Evolutionary conservation across 2,329 filamentous ascomycete species (phyloP), one percentile per base, ranked within the genome.

Genomic region (Seiridium unicorne): DNA sequence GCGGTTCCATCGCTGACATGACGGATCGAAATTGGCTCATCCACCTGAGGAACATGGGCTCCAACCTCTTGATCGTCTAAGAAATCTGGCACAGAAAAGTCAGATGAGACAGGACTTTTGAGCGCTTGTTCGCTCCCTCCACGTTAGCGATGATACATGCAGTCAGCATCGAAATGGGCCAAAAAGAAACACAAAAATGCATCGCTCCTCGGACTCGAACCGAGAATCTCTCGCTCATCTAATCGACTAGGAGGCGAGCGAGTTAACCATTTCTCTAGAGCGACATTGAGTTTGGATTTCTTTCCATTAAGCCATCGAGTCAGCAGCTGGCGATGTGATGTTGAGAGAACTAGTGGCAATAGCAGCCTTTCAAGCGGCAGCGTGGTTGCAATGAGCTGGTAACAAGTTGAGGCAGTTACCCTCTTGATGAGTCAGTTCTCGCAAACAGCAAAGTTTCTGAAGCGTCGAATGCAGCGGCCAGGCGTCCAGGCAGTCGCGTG

Each of bases 1-100:
- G 11, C 13, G 31, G 34, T 26, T n/a, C 35, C 18, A 35, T 9
- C 8, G n/a, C 35, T 35, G 47, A 59, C 18, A 46, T 10, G 18
- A 56, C 51, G 10, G 49, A 57, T 9, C 61, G 54, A 4, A 65
- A 66, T 62, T 81, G 79, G 79, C 66, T 82, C 48, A 72, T 75
- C 60, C 75, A 75, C 57, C 66, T 82, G 51, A 76, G 76, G 60
- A 72, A 73, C n/a, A 70, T 77, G 62, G 75, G 76, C 7, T 77
- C 79, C 59, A 78, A 81, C 55, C 77, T 76, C 62, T 66, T 82
- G 64, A 80, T 82, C 62, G 78, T 82, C 34, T 82, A 68, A 68
- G 11, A 8, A 51, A 4, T 18, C 3, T 26, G 18, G 18, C 18
- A 26, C 18, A 26, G 7, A 18, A 51, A 51, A 13, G 2, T 2